Evolutionary conservation across 164 flowering plant genomes (phyloP), one percentile per base, ranked within the genome.

Genomic region (Aristolochia fimbriata): DNA sequence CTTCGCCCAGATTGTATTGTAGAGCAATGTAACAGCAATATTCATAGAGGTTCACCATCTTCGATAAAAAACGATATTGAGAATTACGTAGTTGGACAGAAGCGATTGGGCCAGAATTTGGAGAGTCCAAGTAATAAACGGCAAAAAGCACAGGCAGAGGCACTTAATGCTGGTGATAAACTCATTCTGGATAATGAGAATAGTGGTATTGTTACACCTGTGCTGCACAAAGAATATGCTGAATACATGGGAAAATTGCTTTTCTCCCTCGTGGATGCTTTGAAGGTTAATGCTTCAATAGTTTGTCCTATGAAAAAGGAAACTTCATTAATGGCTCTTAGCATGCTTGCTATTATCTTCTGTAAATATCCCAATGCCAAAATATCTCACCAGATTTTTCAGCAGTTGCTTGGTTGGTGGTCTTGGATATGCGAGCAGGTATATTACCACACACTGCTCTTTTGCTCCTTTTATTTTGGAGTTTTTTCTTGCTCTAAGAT

Each of bases 391-490:
- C 15, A 37, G 57, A 71, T 83, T 41, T 83, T 80, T 71, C 78
- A 64, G 69, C 77, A 75, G 65, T 77, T 86, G 79, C 59, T 31
- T 60, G 62, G 71, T 15, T 88, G 97, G 97, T 70, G 91, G 37
- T 86, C 83, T 52, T 85, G 89, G 96, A 82, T 88, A 69, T 76
- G 60, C 65, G 77, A 85, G 68, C 88, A 82, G 91, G 99, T 91
- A 62, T 51, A 37, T 37, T 37, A 37, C 43, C 4, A 37, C 0
- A 10, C 1, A 10, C 8, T 37, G 43, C 43, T 37, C 43, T 37
- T 37, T 37, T 37, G 12, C 12, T 37, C 11, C 43, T 37, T 37
- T 37, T 37, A 37, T 37, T 0, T 37, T 37, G 43, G 8, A 10
- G 37, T 31, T 37, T 37, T 37, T 37, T 10, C 43, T 37, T 3